These are phyloP conservation scores for Fusarium udum DNA, from an alignment of 2,329 filamentous ascomycete genomes.

Conservation along the genomic window DNA sequence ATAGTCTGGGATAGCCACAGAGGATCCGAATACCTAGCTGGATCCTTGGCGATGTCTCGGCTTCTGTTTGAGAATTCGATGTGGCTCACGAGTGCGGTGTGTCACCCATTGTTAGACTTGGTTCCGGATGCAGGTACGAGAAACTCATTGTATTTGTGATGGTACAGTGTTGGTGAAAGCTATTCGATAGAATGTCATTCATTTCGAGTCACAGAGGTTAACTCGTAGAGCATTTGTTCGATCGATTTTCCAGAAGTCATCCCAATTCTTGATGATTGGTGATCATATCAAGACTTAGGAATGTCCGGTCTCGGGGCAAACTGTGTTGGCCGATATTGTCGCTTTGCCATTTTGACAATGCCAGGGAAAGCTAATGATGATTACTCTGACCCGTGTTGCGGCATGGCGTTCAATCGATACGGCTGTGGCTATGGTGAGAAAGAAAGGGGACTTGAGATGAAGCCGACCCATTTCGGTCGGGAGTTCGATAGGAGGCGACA, in stretches of 20 bases:
- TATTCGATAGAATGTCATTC: neutral
- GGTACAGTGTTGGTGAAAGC: neutral
- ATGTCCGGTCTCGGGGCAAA: neutral
- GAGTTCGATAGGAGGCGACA: neutral
- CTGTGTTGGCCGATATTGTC: neutral
- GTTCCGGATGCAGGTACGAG: neutral
- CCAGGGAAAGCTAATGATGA: neutral
- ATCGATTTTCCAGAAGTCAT: neutral
- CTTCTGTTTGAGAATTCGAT: neutral
- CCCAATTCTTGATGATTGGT: neutral
- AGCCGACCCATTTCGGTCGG: slow-evolving; percentile 9
- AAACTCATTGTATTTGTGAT: neutral
- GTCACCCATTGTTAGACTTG: neutral
- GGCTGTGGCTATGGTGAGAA: neutral
- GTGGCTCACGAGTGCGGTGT: neutral
- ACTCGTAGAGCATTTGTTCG: neutral
- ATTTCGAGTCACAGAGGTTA: neutral
- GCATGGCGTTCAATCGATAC: slow-evolving; percentile 4
- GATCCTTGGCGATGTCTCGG: neutral
- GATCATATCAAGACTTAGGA: neutral
- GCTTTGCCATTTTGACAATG: neutral
- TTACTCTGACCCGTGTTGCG: neutral
- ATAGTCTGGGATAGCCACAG: neutral
- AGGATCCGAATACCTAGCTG: slow-evolving; percentile 13
- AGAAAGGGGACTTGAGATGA: neutral